These are phyloP conservation scores for Nicotiana benthamiana DNA, from an alignment of 257 asterid species.

Conservation along the genomic window DNA sequence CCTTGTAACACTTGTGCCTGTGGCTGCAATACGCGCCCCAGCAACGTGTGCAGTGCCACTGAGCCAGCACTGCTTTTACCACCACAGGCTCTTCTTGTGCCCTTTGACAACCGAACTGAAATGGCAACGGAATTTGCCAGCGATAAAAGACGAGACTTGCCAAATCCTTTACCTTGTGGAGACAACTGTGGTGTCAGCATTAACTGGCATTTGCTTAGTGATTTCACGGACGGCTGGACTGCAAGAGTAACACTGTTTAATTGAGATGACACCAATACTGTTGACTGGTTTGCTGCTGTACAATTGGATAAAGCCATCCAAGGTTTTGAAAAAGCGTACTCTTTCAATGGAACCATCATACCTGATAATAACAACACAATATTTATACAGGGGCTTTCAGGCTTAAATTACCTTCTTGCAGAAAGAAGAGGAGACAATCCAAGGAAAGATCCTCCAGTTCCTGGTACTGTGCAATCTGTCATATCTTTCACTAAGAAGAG, in stretches of 20 bases:
- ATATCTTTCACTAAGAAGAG: conserved; percentile 53
- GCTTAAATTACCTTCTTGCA: conserved; percentile 37
- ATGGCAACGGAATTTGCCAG: conserved; percentile 10
- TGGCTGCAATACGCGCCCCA: conserved; percentile 31
- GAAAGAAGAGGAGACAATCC: conserved; percentile 44
- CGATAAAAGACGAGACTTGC: conserved; percentile 23
- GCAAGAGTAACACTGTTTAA: conserved; percentile 62
- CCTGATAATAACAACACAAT: conserved; percentile 30
- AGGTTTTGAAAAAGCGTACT: conserved; percentile 49
- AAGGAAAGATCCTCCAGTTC: conserved; percentile 49
- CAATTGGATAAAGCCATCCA: conserved; percentile 40
- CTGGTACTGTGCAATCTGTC: conserved; percentile 54
- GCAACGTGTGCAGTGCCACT: conserved; percentile 33
- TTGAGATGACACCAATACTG: conserved; percentile 42
- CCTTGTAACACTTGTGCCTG: conserved; percentile 81
- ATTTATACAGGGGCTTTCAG: conserved; percentile 42
- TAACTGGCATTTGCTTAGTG: conserved; percentile 60
- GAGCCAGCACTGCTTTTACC: conserved; percentile 50
- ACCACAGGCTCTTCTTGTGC: conserved; percentile 45
- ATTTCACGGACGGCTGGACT: conserved; percentile 51
- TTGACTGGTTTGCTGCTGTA: conserved; percentile 56
- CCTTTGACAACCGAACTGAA: conserved; percentile 51
- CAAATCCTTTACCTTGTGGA: conserved; percentile 56
- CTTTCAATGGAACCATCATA: conserved; percentile 41
- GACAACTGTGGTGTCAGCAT: conserved; percentile 69